Percentiles rank a stretch among this genome's conserved stretches.
Conservation (phyloP, 129 eudicot genomes). For the Mikania micrantha region DNA sequence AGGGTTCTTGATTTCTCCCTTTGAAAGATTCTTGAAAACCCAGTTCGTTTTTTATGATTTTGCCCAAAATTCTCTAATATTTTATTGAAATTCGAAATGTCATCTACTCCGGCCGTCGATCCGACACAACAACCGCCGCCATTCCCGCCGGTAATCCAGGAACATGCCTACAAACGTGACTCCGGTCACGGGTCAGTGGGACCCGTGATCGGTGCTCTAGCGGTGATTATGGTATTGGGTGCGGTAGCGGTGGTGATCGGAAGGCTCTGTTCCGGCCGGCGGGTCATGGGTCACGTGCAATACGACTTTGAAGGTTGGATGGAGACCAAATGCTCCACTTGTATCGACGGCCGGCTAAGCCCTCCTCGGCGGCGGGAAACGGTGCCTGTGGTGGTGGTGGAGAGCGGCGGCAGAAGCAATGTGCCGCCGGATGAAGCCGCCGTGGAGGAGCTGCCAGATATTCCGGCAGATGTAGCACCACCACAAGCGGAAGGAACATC, state of each 20-base stretch:
- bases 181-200: slow-evolving; percentile 74
- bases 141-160: slow-evolving; percentile 32
- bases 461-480: slow-evolving; percentile 6
- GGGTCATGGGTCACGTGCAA: slow-evolving; percentile 55
- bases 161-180: slow-evolving; percentile 41
- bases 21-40: too few relatives aligned
- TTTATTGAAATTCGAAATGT: slow-evolving; percentile 23
- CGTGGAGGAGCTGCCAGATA: not conserved
- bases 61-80: too few relatives aligned
- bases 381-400: slow-evolving; percentile 28
- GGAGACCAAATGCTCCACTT: slow-evolving; percentile 60
- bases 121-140: slow-evolving; percentile 49
- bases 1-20: not conserved
- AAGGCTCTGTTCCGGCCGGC: slow-evolving; percentile 57
- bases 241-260: slow-evolving; percentile 75
- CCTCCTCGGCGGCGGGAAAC: slow-evolving; percentile 34
- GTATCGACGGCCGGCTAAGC: slow-evolving; percentile 62
- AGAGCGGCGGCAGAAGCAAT: slow-evolving; percentile 13
- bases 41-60: too few relatives aligned
- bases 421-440: not conserved
- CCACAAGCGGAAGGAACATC: slow-evolving; percentile 14
- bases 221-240: slow-evolving; percentile 51
- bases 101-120: slow-evolving; percentile 27
- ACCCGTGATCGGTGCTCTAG: slow-evolving; percentile 68
- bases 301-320: slow-evolving; percentile 75